phyloP scores from a whole-genome alignment of 148 eudicot genomes.

The Rhododendron williamsianum region DNA sequence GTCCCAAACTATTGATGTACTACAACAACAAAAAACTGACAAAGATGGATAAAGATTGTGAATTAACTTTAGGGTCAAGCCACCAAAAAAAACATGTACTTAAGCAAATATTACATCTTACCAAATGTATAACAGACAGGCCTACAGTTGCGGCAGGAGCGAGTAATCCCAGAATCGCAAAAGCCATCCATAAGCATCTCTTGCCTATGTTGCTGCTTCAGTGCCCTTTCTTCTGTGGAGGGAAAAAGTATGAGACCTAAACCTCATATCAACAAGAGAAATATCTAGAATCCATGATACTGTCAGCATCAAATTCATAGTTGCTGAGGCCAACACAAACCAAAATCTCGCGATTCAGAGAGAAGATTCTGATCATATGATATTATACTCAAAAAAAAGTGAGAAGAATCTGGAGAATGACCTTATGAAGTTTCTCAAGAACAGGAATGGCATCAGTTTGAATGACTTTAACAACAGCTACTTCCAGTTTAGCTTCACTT shows the following conservation, averaged over 20 bases:
- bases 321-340: not conserved
- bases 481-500: slow-evolving; percentile 48
- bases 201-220: slow-evolving; percentile 42
- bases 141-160: slow-evolving; percentile 61
- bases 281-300: not conserved
- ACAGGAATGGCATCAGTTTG: slow-evolving; percentile 69
- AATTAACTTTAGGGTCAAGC: not conserved
- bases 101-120: slow-evolving; percentile 28
- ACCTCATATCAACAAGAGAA: slow-evolving; percentile 3
- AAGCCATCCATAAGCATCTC: slow-evolving; percentile 30
- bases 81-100: not conserved
- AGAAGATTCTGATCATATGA: not conserved
- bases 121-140: slow-evolving; percentile 77
- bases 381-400: not conserved
- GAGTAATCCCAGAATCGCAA: slow-evolving; percentile 36
- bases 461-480: slow-evolving; percentile 46
- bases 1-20: not conserved
- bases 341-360: not conserved
- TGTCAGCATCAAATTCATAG: not conserved
- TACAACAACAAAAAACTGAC: not conserved
- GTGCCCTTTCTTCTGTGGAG: slow-evolving; percentile 51
- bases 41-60: not conserved
- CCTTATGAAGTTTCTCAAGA: slow-evolving; percentile 64
- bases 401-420: slow-evolving; percentile 19
- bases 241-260: not conserved